These are phyloP conservation scores for Nicotiana undulata DNA, from an alignment of 257 asterid genomes.

Conservation along the genomic window DNA sequence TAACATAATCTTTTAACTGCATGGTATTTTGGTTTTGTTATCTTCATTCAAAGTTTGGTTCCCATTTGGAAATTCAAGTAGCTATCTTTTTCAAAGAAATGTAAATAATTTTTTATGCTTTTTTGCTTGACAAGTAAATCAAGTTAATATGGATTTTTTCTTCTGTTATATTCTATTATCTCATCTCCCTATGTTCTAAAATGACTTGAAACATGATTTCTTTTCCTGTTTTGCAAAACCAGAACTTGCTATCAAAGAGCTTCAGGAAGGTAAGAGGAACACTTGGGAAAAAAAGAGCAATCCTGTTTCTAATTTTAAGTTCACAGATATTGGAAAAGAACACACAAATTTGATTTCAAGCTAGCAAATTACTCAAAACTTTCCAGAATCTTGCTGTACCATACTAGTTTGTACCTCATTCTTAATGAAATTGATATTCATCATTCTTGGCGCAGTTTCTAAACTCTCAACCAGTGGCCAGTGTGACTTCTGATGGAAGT, in stretches of 20 bases:
- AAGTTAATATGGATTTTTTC: too few relatives aligned
- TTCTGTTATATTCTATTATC: neutral
- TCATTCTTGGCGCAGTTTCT: conserved; percentile 40
- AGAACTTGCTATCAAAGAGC: neutral
- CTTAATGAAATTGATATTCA: conserved; percentile 6
- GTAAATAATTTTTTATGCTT: neutral
- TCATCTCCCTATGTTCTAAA: neutral
- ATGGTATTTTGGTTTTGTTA: neutral
- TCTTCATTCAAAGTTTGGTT: neutral
- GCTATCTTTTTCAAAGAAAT: neutral
- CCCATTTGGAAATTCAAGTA: neutral
- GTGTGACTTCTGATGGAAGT: conserved; percentile 80
- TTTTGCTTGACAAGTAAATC: neutral
- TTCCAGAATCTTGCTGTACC: neutral
- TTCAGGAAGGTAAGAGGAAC: neutral
- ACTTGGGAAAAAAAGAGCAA: neutral
- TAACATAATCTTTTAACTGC: neutral
- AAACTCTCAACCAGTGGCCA: conserved; percentile 35
- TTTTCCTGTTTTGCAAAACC: neutral
- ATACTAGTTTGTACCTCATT: conserved; percentile 4
- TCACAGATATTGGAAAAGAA: neutral
- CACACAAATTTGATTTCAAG: conserved; percentile 3
- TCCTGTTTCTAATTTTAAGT: neutral
- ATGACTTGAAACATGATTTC: neutral
- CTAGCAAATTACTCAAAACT: neutral